Base-by-base conservation (phyloP, 345 rosid species). In the Populus simonii region DNA sequence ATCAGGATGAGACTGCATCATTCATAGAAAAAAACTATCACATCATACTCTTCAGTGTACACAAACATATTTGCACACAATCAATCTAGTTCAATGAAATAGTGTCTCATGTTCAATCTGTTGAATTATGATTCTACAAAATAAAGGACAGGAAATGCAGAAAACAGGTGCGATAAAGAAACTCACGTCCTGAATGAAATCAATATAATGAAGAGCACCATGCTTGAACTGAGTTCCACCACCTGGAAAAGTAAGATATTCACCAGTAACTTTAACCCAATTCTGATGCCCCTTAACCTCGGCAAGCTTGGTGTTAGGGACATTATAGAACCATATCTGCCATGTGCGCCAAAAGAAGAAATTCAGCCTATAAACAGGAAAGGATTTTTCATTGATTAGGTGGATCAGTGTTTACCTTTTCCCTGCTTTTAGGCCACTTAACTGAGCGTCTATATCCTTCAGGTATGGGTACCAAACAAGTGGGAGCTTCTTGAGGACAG, bases 371-470 rank as follows among this genome's bases (percentile, higher is more conserved):
- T 17, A 51, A 73, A 71, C 57, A 69, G 35, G 41, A 43, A 74
- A 36, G 49, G 57, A 25, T 43, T 79, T 62, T 70, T 31, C 53
- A 49, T 36, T 70, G 63, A 61, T 45, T n/a, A 33, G 70, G 71
- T 13, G 55, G 71, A 57, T 74, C 57, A 6, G 47, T 49, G 49
- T 35, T 59, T 63, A 90, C 99, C 98, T 91, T 96, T 68, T 96
- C 98, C 89, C 97, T 87, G 88, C 99, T 96, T 77, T 79, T 91
- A 57, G 99, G 98, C 99, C 98, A 94, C 86, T 87, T 89, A 78
- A 93, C 87, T 8, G 98, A 81, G 45, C 80, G 89, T 83, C 39
- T 91, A 82, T 96, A 96, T 78, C 95, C 97, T 82, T 91, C 89
- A 74, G 98, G 98, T 81, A 91, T 85, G 81, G 95, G 81, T 71